Evolutionary conservation across 768 basidiomycete genomes (phyloP).

Genomic region (Mycena metata): DNA sequence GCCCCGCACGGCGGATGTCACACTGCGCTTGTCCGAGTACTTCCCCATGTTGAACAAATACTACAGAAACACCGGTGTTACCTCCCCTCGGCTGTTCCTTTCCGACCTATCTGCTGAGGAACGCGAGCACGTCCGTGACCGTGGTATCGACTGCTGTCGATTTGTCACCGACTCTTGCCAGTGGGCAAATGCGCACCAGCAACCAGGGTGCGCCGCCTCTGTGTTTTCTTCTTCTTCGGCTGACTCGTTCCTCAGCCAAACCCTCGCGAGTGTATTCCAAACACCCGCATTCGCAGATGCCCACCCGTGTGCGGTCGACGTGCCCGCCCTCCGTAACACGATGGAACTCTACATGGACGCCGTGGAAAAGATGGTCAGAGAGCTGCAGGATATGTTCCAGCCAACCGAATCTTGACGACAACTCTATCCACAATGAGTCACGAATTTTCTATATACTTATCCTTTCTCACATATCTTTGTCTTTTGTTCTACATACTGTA

Average conservation of each 20-base stretch:
- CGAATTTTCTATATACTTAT: neutral
- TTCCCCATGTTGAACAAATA: conserved; percentile 23
- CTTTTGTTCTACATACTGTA: conserved; percentile 1
- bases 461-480: neutral
- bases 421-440: neutral
- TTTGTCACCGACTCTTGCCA: conserved; percentile 23
- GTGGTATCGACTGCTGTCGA: conserved; percentile 18
- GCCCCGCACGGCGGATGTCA: conserved; percentile 20
- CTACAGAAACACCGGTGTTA: neutral
- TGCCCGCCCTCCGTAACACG: neutral
- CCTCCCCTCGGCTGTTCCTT: conserved; percentile 28
- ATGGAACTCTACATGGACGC: conserved; percentile 19
- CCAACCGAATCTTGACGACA: neutral
- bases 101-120: conserved; percentile 23
- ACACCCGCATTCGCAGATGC: conserved; percentile 16
- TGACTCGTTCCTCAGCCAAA: conserved; percentile 3
- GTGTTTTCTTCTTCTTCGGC: neutral
- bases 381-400: conserved; percentile 34
- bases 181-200: conserved; percentile 7
- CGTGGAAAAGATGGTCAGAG: conserved; percentile 26
- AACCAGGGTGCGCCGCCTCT: conserved; percentile 8
- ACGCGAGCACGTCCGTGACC: neutral
- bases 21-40: conserved; percentile 34
- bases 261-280: conserved; percentile 13
- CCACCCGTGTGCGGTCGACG: conserved; percentile 10